Percentiles rank a stretch among this genome's conserved stretches.
Evolutionary conservation across 2,329 filamentous ascomycete genomes (phyloP).

Genomic region (Onygenales sp.): DNA sequence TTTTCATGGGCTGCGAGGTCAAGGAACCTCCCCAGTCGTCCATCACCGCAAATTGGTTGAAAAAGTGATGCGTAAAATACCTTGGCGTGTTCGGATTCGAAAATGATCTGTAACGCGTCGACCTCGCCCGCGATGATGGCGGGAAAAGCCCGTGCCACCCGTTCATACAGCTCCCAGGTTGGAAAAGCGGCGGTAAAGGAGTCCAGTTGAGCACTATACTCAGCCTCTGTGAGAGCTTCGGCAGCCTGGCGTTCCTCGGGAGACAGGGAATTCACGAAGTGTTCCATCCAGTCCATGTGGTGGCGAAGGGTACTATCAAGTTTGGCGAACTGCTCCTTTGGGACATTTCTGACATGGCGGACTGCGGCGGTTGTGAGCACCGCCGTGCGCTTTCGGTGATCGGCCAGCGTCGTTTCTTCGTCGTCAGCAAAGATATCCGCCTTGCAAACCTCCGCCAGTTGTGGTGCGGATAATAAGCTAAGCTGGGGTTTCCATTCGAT

Average conservation of each 20-base stretch:
- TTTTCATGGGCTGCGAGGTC: background rate
- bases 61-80: slow-evolving; percentile 21
- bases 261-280: slow-evolving; percentile 15
- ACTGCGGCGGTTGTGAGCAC: background rate
- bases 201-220: slow-evolving; percentile 18
- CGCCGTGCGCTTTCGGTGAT: background rate
- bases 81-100: slow-evolving; percentile 25
- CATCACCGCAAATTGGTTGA: slow-evolving; percentile 2
- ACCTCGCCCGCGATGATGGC: slow-evolving; percentile 23
- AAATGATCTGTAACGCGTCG: slow-evolving; percentile 30
- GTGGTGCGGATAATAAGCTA: slow-evolving; percentile 21
- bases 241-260: slow-evolving; percentile 8
- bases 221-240: slow-evolving; percentile 14
- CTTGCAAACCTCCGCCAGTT: slow-evolving; percentile 18
- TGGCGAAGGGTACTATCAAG: slow-evolving; percentile 5
- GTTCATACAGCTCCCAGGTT: slow-evolving; percentile 23
- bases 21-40: slow-evolving; percentile 2
- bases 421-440: slow-evolving; percentile 14
- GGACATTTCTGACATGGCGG: background rate
- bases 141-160: slow-evolving; percentile 20
- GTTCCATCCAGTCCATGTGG: slow-evolving; percentile 25
- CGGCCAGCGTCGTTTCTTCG: slow-evolving; percentile 9
- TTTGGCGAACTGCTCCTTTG: background rate
- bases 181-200: slow-evolving; percentile 20
- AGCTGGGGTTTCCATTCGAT: slow-evolving; percentile 33